Base-by-base conservation (phyloP, 768 basidiomycete species). In the Termitomyces sp. region DNA sequence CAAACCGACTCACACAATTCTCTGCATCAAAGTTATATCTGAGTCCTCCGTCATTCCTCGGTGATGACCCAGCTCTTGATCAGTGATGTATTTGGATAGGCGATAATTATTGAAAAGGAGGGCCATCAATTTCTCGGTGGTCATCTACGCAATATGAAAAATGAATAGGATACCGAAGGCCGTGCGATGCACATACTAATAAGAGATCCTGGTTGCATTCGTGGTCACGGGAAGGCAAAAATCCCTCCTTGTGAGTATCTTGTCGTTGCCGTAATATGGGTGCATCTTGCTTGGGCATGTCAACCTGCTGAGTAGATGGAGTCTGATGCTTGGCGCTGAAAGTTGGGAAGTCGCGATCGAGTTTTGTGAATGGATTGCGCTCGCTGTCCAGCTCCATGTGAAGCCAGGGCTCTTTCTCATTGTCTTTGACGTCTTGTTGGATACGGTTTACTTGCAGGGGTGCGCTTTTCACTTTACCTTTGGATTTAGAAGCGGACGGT, bases 1-100 rank as follows among this genome's bases (percentile, higher is more conserved):
- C 2, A 40, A 30, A 34, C 35, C 9, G 11, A 48, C 68, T 26
- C 54, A 81, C 81, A 71, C 68, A 54, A 73, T 67, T 2, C 62
- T 61, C 28, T 79, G 74, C n/a, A 80, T 67, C 1, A 70, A 51
- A 7, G 71, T 56, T 17, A 80, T 67, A 38, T 83, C 81, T 48
- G 66, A 65, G 5, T 62, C 58, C n/a, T 67, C 60, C 12, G 59
- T 28, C 9, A 48, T 43, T 32, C 53, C 59, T 43, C 61, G 58
- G 41, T 60, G 59, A 35, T 64, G 52, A 7, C 45, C 44, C 38
- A 64, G 51, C 45, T 62, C 56, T 44, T 34, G 58, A 42, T 47
- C 58, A 61, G 19, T 65, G 44, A 59, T 70, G 40, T 42, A 66
- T 19, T 55, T 50, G n/a, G 46, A 50, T 15, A 63, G 53, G 54